Percentiles rank a stretch among this genome's conserved stretches.
phyloP scores from a whole-genome alignment of 306 rosid species.

The Myrica gale region DNA sequence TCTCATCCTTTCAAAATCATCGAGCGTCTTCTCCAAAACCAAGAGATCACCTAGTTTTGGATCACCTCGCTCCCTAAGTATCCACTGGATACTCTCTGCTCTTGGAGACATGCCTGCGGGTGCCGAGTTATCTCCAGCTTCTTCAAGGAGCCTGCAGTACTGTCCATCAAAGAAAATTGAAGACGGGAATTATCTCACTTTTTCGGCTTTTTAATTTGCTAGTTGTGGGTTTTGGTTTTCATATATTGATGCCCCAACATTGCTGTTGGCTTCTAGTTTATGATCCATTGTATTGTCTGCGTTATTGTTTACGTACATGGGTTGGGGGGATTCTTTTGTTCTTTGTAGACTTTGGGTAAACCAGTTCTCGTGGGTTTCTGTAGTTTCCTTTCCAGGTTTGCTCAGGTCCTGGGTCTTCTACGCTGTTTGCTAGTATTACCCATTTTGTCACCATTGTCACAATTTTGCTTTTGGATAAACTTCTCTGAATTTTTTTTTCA shows the following conservation, averaged over 20 bases:
- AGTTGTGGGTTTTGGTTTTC: not conserved
- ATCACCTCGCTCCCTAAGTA: conserved; percentile 61
- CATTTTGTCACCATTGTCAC: conserved; percentile 14
- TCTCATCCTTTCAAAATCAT: conserved; percentile 75
- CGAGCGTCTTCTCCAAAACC: conserved; percentile 62
- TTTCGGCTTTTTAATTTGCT: not conserved
- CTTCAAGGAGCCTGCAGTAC: conserved; percentile 26
- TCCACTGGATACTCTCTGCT: conserved; percentile 63
- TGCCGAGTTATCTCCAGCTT: conserved; percentile 60
- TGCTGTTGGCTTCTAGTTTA: not conserved
- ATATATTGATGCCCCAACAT: not conserved
- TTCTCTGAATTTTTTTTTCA: conserved; percentile 26
- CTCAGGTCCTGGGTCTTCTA: conserved; percentile 35
- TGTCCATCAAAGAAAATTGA: conserved; percentile 31
- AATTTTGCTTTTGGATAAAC: conserved; percentile 23
- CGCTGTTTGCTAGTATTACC: conserved; percentile 37
- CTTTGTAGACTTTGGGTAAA: conserved; percentile 1
- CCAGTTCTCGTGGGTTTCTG: not conserved
- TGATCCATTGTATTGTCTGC: too few species aligned
- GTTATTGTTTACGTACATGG: not conserved
- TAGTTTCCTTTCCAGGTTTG: conserved; percentile 27
- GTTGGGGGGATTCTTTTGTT: conserved; percentile 20
- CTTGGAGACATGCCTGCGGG: conserved; percentile 68
- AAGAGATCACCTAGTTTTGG: conserved; percentile 53
- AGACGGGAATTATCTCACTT: not conserved